Evolutionary conservation across 2,329 filamentous ascomycete species (phyloP).

Genomic region (Alternaria novae-zelandiae): DNA sequence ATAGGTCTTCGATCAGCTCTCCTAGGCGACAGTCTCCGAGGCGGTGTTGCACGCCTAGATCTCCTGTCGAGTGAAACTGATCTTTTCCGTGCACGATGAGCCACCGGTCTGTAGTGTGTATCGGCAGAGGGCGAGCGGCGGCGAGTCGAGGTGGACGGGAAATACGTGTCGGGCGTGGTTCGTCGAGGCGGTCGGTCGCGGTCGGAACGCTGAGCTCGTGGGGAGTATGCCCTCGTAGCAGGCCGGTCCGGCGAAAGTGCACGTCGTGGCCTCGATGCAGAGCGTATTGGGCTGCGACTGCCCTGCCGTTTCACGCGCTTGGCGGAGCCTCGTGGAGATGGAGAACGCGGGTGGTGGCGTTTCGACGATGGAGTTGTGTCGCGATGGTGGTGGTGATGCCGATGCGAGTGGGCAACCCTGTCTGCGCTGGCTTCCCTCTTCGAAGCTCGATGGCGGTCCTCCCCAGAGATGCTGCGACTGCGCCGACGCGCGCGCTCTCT

Average conservation of each 20-base stretch:
- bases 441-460: slow-evolving; percentile 45
- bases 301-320: slow-evolving; percentile 43
- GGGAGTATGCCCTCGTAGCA: slow-evolving; percentile 40
- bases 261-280: slow-evolving; percentile 42
- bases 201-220: slow-evolving; percentile 36
- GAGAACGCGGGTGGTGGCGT: slow-evolving; percentile 47
- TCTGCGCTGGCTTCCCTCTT: slow-evolving; percentile 47
- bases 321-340: slow-evolving; percentile 42
- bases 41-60: slow-evolving; percentile 37
- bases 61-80: slow-evolving; percentile 41
- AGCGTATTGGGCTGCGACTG: slow-evolving; percentile 46
- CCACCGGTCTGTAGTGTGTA: slow-evolving; percentile 43
- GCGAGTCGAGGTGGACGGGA: slow-evolving; percentile 38
- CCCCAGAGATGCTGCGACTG: slow-evolving; percentile 41
- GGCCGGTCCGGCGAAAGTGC: slow-evolving; percentile 38
- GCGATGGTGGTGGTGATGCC: slow-evolving; percentile 42
- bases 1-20: slow-evolving; percentile 32
- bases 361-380: slow-evolving; percentile 48
- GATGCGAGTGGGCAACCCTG: slow-evolving; percentile 42
- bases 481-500: slow-evolving; percentile 42
- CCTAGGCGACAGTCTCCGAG: slow-evolving; percentile 37
- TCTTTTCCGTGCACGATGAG: slow-evolving; percentile 40
- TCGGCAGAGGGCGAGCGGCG: slow-evolving; percentile 52
- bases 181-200: slow-evolving; percentile 42
- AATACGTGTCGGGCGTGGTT: slow-evolving; percentile 47